Evolutionary conservation across 768 basidiomycete genomes (phyloP).

Genomic region (Mrakia frigida): DNA sequence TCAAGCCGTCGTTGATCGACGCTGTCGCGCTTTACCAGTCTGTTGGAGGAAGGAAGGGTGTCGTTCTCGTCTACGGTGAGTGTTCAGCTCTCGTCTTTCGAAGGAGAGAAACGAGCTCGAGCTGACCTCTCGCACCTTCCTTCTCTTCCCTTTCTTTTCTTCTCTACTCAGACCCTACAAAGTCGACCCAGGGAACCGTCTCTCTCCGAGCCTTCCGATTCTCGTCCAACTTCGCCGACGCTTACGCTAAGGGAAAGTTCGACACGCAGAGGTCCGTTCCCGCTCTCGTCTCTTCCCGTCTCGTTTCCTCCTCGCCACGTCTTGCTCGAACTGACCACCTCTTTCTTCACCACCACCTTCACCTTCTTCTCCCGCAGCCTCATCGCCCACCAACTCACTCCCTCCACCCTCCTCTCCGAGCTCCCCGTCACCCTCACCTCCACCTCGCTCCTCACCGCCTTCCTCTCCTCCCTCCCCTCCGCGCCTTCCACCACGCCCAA

Average conservation of each 20-base stretch:
- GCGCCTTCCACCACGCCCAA: background rate
- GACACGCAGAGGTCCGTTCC: constrained; percentile 67
- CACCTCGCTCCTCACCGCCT: constrained; percentile 29
- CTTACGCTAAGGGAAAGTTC: constrained; percentile 74
- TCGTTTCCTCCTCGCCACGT: background rate
- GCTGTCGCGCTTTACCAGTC: constrained; percentile 81
- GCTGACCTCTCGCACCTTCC: constrained; percentile 1
- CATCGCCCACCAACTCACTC: constrained; percentile 30
- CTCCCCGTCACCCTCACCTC: constrained; percentile 30
- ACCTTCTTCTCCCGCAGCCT: background rate
- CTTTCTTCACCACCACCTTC: background rate
- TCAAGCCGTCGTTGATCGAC: constrained; percentile 72
- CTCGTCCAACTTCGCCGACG: constrained; percentile 71
- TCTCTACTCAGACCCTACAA: constrained; percentile 72
- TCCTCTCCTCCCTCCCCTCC: constrained; percentile 29
- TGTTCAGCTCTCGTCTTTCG: constrained; percentile 22
- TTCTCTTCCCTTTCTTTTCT: constrained; percentile 16
- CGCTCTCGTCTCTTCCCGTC: background rate
- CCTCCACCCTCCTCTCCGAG: constrained; percentile 30
- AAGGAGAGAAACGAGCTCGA: constrained; percentile 34
- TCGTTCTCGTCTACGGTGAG: constrained; percentile 77
- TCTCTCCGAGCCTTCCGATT: constrained; percentile 84
- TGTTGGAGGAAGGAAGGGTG: constrained; percentile 74
- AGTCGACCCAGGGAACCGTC: constrained; percentile 73
- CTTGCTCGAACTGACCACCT: background rate